These are phyloP conservation scores for Penicillium sp. DNA, from an alignment of 2,329 filamentous ascomycete genomes.

Conservation along the genomic window DNA sequence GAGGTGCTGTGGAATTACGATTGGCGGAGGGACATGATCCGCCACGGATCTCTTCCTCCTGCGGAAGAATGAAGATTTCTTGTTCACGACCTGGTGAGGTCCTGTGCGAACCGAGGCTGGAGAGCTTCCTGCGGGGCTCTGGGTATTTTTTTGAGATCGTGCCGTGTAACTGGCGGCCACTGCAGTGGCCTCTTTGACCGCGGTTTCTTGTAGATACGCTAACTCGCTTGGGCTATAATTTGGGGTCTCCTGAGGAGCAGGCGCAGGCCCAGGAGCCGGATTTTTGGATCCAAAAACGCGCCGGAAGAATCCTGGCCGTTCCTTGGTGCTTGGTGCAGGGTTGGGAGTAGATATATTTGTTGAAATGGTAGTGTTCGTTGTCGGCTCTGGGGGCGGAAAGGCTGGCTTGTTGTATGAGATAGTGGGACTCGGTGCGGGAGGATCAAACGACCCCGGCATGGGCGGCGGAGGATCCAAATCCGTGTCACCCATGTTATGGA, in stretches of 20 bases:
- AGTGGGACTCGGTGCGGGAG: conserved; percentile 55
- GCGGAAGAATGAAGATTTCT: conserved; percentile 91
- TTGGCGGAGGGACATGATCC: conserved; percentile 65
- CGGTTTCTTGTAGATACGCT: conserved; percentile 26
- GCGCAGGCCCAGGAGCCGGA: conserved; percentile 29
- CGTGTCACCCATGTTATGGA: conserved; percentile 26
- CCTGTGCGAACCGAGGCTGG: conserved; percentile 32
- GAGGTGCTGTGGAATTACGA: conserved; percentile 48
- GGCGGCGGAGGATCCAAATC: conserved; percentile 40
- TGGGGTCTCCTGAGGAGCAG: conserved; percentile 12
- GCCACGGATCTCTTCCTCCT: conserved; percentile 86
- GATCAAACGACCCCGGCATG: conserved; percentile 49
- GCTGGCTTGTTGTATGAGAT: conserved; percentile 53
- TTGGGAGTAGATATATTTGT: not conserved
- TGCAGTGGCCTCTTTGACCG: conserved; percentile 24
- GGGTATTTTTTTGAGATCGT: conserved; percentile 30
- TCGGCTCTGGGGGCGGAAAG: conserved; percentile 43
- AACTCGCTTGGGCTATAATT: conserved; percentile 19
- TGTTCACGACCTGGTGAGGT: conserved; percentile 69
- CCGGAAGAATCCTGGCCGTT: conserved; percentile 86
- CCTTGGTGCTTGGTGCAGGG: conserved; percentile 51
- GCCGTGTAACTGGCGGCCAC: conserved; percentile 23
- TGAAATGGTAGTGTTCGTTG: conserved; percentile 25
- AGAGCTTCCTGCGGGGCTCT: conserved; percentile 22
- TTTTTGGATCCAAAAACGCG: conserved; percentile 80